A percentile compares a stretch with the other conserved stretches of the same genome.
These are phyloP conservation scores for Fomitopsis pinicola DNA, from an alignment of 1,284 basidiomycete species.

Conservation along the genomic window DNA sequence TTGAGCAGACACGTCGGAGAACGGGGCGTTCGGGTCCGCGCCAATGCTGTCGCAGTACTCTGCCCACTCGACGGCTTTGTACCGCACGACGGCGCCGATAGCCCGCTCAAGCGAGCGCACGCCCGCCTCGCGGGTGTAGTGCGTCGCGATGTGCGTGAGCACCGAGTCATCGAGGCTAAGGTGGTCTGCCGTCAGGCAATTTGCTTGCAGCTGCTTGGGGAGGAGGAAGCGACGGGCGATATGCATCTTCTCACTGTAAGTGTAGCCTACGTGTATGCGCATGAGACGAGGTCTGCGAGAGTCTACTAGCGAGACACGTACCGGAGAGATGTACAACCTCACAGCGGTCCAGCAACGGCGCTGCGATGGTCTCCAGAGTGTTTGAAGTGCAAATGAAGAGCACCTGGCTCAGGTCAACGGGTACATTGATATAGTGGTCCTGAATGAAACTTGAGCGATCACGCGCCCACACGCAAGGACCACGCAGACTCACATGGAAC, in stretches of 20 bases:
- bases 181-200: slow-evolving; percentile 49
- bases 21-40: slow-evolving; percentile 13
- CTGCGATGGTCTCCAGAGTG: slow-evolving; percentile 82
- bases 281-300: not conserved
- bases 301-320: slow-evolving; percentile 24
- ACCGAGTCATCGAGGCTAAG: slow-evolving; percentile 53
- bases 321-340: slow-evolving; percentile 69
- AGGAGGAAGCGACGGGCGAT: slow-evolving; percentile 84
- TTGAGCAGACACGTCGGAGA: not conserved
- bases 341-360: slow-evolving; percentile 75
- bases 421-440: slow-evolving; percentile 92
- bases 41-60: slow-evolving; percentile 52
- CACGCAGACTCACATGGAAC: slow-evolving; percentile 57
- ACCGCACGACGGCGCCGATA: slow-evolving; percentile 81
- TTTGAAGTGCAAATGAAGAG: slow-evolving; percentile 91
- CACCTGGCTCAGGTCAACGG: slow-evolving; percentile 83
- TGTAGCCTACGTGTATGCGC: slow-evolving; percentile 56
- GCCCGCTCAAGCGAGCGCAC: slow-evolving; percentile 89
- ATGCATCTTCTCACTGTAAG: slow-evolving; percentile 86
- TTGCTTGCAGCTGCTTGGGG: slow-evolving; percentile 78
- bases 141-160: slow-evolving; percentile 66
- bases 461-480: not conserved
- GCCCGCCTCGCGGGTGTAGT: slow-evolving; percentile 87
- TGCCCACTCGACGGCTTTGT: slow-evolving; percentile 88
- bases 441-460: slow-evolving; percentile 24